Percentiles rank a stretch among this genome's conserved stretches.
These are phyloP conservation scores for Kluyveromyces sp. DNA, from an alignment of 1,139 yeast species.

Conservation along the genomic window DNA sequence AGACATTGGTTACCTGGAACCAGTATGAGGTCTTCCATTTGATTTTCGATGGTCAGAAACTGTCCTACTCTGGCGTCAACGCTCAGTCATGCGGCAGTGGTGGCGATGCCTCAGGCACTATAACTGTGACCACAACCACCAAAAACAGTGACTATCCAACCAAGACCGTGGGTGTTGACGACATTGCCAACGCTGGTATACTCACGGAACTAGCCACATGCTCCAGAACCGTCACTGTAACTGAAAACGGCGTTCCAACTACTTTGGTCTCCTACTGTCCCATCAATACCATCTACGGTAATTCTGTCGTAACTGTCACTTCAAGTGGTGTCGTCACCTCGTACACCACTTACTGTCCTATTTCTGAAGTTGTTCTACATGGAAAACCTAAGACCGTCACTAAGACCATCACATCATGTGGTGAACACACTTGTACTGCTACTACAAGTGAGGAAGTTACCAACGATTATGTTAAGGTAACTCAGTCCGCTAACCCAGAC, in stretches of 20 bases:
- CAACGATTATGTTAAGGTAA: constrained; percentile 2
- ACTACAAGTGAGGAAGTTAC: constrained; percentile 5
- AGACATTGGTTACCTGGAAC: constrained; percentile 22
- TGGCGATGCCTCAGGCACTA: constrained; percentile 6
- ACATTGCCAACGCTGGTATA: constrained; percentile 1
- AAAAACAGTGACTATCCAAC: constrained; percentile 1
- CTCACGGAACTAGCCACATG: not conserved
- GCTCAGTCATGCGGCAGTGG: constrained; percentile 14
- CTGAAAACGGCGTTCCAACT: constrained; percentile 13
- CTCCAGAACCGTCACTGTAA: constrained; percentile 10
- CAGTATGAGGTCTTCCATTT: constrained; percentile 21
- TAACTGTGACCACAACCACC: constrained; percentile 8
- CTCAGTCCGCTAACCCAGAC: not conserved
- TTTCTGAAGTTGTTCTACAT: constrained; percentile 7
- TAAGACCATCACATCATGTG: constrained; percentile 14
- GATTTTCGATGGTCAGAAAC: constrained; percentile 13
- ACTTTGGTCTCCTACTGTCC: constrained; percentile 14
- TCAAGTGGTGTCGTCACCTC: constrained; percentile 13
- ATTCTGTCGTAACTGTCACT: constrained; percentile 13
- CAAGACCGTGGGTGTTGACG: not conserved
- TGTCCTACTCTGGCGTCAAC: constrained; percentile 15
- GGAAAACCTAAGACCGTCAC: constrained; percentile 8
- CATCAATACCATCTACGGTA: constrained; percentile 2
- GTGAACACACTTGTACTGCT: constrained; percentile 10
- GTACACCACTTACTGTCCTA: constrained; percentile 15